Evolutionary conservation across 1,284 basidiomycete genomes (phyloP).

Genomic region (Filobasidium uniguttulatum): DNA sequence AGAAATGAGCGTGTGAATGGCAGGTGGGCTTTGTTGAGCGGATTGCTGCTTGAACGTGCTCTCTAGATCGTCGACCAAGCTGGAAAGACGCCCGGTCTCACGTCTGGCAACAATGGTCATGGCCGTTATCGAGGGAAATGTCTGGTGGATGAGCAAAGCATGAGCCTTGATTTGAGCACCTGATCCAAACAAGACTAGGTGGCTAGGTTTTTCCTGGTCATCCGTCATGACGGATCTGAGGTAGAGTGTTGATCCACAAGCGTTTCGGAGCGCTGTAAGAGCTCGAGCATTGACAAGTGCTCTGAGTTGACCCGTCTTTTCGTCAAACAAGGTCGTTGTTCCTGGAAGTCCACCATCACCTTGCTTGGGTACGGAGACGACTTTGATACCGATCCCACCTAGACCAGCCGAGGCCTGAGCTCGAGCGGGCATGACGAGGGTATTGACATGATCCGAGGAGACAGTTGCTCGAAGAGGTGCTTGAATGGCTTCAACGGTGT

Average conservation of each 20-base stretch:
- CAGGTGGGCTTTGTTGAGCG: not conserved
- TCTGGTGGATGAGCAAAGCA: constrained; percentile 47
- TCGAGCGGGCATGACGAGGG: constrained; percentile 37
- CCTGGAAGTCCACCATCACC: constrained; percentile 46
- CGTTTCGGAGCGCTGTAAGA: constrained; percentile 36
- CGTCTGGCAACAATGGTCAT: constrained; percentile 55
- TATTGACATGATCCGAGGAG: constrained; percentile 19
- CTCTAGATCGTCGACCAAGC: constrained; percentile 38
- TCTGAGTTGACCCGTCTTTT: constrained; percentile 49
- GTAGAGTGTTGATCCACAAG: constrained; percentile 45
- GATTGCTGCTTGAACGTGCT: not conserved
- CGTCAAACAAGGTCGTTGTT: constrained; percentile 61
- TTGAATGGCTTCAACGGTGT: constrained; percentile 20
- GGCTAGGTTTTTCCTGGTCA: constrained; percentile 32
- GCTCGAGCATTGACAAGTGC: constrained; percentile 63
- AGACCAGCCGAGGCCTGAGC: constrained; percentile 21
- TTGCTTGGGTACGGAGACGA: constrained; percentile 50
- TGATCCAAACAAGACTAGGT: constrained; percentile 57
- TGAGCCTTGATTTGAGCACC: constrained; percentile 53
- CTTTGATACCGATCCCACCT: constrained; percentile 50
- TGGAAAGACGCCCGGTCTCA: constrained; percentile 42
- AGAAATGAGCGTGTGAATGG: not conserved
- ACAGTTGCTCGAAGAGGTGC: constrained; percentile 26
- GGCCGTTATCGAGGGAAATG: constrained; percentile 44
- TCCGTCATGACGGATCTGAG: constrained; percentile 13